A percentile compares a stretch with the other conserved stretches of the same genome.
phyloP scores from a whole-genome alignment of 345 rosid genomes.

The Acer yangbiense region DNA sequence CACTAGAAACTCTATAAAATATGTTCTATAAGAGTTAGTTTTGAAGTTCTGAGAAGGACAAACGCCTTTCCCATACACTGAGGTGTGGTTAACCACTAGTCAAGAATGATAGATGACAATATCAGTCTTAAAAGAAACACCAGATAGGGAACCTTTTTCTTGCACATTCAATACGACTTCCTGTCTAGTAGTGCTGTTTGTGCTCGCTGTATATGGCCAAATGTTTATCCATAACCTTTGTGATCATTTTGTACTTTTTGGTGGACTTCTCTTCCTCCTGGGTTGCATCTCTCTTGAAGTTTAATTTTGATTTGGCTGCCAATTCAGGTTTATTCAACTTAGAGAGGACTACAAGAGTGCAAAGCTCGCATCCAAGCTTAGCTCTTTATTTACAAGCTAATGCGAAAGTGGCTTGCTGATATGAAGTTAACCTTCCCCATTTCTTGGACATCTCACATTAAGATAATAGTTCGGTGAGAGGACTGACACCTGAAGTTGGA shows the following conservation, averaged over 20 bases:
- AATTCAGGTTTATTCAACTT: slow-evolving; percentile 85
- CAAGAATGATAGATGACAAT: background rate
- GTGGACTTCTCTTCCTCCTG: background rate
- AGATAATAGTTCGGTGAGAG: background rate
- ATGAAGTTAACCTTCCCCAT: background rate
- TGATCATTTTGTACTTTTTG: background rate
- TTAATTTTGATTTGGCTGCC: slow-evolving; percentile 2
- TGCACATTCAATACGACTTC: background rate
- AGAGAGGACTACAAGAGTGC: slow-evolving; percentile 96
- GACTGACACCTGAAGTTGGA: slow-evolving; percentile 6
- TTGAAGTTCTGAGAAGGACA: background rate
- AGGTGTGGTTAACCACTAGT: background rate
- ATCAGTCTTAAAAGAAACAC: background rate
- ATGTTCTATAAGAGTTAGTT: background rate
- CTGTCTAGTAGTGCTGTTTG: background rate
- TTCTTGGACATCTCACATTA: slow-evolving; percentile 8
- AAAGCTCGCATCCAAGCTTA: slow-evolving; percentile 82
- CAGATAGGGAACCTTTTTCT: background rate
- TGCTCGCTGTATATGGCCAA: background rate
- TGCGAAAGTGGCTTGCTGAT: slow-evolving; percentile 19
- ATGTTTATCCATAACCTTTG: background rate
- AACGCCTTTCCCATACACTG: background rate
- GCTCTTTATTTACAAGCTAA: slow-evolving; percentile 79
- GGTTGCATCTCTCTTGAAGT: background rate
- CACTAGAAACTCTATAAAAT: background rate